Evolutionary conservation across 441 rosid species (phyloP).

Genomic region (Populus tomentosa): DNA sequence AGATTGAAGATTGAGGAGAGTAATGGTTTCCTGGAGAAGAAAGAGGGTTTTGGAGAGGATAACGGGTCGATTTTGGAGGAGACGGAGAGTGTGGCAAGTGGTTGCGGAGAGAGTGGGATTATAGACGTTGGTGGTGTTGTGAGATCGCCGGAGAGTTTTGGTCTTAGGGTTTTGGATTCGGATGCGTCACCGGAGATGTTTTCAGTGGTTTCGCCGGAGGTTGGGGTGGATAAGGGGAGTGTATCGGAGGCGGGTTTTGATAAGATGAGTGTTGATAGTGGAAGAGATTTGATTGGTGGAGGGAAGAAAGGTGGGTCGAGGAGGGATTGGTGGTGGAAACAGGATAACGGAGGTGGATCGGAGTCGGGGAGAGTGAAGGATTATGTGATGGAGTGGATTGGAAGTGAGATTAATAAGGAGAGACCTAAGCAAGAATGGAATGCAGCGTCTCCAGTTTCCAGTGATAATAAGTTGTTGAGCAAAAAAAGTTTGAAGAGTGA

Average conservation of each 20-base stretch:
- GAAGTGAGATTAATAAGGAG: slow-evolving; percentile 78
- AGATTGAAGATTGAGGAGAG: slow-evolving; percentile 52
- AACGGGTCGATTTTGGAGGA: slow-evolving; percentile 74
- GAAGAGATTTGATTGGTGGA: slow-evolving; percentile 28
- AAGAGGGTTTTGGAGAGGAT: slow-evolving; percentile 39
- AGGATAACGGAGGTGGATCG: slow-evolving; percentile 58
- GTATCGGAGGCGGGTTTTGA: slow-evolving; percentile 45
- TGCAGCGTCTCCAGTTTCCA: slow-evolving; percentile 25
- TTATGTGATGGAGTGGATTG: slow-evolving; percentile 94
- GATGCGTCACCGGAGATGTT: slow-evolving; percentile 38
- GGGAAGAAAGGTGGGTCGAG: slow-evolving; percentile 50
- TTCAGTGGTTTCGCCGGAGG: slow-evolving; percentile 38
- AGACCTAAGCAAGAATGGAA: slow-evolving; percentile 54
- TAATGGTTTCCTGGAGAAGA: slow-evolving; percentile 21
- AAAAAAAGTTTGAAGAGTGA: slow-evolving; percentile 30
- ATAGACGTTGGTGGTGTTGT: slow-evolving; percentile 18
- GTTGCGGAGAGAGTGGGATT: slow-evolving; percentile 49
- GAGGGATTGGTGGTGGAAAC: slow-evolving; percentile 94
- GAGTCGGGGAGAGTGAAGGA: slow-evolving; percentile 78
- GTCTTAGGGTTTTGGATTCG: slow-evolving; percentile 39
- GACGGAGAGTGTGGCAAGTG: slow-evolving; percentile 54
- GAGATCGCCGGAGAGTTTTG: slow-evolving; percentile 58
- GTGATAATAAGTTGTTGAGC: slow-evolving; percentile 24
- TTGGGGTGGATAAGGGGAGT: slow-evolving; percentile 46
- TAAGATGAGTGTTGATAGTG: slow-evolving; percentile 49